Conservation (phyloP, 1,284 basidiomycete species). For the Singerocomus inundabilis region DNA sequence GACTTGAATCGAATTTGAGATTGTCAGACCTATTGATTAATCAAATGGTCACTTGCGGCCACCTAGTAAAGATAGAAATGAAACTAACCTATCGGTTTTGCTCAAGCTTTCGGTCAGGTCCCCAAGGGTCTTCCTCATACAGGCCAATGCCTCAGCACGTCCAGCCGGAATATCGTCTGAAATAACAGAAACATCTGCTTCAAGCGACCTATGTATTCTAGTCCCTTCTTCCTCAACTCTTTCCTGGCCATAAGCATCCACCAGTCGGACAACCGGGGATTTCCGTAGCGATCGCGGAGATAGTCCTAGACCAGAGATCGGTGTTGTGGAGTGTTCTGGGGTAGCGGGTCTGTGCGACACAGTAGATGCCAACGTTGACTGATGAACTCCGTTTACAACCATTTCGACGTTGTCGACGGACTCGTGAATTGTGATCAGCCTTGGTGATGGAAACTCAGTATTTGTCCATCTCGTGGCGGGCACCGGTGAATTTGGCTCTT, state of each 20-base stretch:
- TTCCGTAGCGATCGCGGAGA: constrained; percentile 41
- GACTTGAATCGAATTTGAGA: constrained; percentile 39
- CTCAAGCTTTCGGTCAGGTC: constrained; percentile 54
- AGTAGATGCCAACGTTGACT: not conserved
- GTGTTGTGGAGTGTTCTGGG: constrained; percentile 23
- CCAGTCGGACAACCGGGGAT: constrained; percentile 51
- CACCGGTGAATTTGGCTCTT: constrained; percentile 32
- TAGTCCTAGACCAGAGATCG: constrained; percentile 26
- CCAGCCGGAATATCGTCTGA: constrained; percentile 37
- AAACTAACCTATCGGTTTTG: constrained; percentile 54
- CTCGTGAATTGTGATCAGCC: not conserved
- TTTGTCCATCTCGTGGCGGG: constrained; percentile 28
- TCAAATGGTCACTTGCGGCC: constrained; percentile 8
- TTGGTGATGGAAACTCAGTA: constrained; percentile 19
- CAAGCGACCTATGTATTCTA: constrained; percentile 20
- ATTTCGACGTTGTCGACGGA: not conserved
- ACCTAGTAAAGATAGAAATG: constrained; percentile 25
- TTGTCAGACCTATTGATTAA: constrained; percentile 36
- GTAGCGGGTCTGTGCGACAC: constrained; percentile 15
- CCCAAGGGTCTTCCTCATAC: constrained; percentile 54
- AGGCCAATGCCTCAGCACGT: constrained; percentile 51
- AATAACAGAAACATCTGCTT: constrained; percentile 28
- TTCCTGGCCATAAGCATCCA: constrained; percentile 59
- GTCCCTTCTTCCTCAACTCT: constrained; percentile 17
- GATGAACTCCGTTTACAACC: constrained; percentile 1